Evolutionary conservation across 257 asterid genomes (phyloP).

Genomic region (Ehretia macrophylla): DNA sequence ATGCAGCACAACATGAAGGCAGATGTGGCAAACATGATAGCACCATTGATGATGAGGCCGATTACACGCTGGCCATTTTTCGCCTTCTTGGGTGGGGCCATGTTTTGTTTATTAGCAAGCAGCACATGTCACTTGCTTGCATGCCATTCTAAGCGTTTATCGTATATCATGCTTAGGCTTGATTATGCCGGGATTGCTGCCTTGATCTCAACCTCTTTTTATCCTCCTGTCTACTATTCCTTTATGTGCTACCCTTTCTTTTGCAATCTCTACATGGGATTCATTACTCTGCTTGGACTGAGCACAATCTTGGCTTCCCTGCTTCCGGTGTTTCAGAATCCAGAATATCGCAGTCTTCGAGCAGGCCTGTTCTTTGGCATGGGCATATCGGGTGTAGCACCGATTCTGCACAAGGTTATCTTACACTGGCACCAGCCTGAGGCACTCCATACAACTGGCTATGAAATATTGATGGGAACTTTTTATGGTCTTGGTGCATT

Average conservation of each 20-base stretch:
- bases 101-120: slow-evolving; percentile 93
- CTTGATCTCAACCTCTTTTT: slow-evolving; percentile 84
- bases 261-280: slow-evolving; percentile 79
- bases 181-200: slow-evolving; percentile 94
- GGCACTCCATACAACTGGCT: slow-evolving; percentile 76
- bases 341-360: slow-evolving; percentile 65
- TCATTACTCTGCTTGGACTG: slow-evolving; percentile 72
- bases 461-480: slow-evolving; percentile 79
- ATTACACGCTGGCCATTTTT: slow-evolving; percentile 98
- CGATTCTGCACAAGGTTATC: slow-evolving; percentile 77
- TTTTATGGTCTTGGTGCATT: slow-evolving; percentile 79
- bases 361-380: slow-evolving; percentile 80
- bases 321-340: slow-evolving; percentile 77
- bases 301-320: slow-evolving; percentile 72
- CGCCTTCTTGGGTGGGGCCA: slow-evolving; percentile 90
- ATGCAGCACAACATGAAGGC: slow-evolving; percentile 72
- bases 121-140: slow-evolving; percentile 85
- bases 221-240: slow-evolving; percentile 89
- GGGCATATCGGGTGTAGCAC: slow-evolving; percentile 85
- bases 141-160: slow-evolving; percentile 76
- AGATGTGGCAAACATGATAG: slow-evolving; percentile 70
- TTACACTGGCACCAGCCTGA: slow-evolving; percentile 82
- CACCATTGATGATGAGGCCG: slow-evolving; percentile 68
- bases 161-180: slow-evolving; percentile 83
- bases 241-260: slow-evolving; percentile 90